Conservation (phyloP, 371 early-diverging fungal species). For the Lichtheimia ornata region DNA sequence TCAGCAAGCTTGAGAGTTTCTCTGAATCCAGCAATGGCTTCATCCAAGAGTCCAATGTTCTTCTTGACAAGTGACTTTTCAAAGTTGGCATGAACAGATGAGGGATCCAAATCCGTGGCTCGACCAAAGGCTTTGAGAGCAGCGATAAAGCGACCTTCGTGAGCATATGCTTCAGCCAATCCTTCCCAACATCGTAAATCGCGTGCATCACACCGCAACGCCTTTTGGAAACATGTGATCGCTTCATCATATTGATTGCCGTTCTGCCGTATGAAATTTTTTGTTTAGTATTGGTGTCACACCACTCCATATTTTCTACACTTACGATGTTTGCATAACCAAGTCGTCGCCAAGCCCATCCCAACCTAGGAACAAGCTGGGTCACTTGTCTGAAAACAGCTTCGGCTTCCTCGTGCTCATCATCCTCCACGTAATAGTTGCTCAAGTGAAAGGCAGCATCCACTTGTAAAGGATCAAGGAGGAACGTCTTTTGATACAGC, state of each 20-base stretch:
- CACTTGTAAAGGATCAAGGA: slow-evolving; percentile 66
- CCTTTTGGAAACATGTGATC: slow-evolving; percentile 80
- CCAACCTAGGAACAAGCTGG: slow-evolving; percentile 44
- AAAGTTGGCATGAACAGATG: slow-evolving; percentile 47
- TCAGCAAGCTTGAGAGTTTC: slow-evolving; percentile 44
- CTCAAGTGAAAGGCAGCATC: slow-evolving; percentile 72
- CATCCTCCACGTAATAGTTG: slow-evolving; percentile 57
- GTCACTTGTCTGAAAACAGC: slow-evolving; percentile 53
- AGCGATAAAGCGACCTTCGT: slow-evolving; percentile 84
- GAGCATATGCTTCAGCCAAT: slow-evolving; percentile 83
- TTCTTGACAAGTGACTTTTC: slow-evolving; percentile 64
- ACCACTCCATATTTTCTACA: background rate
- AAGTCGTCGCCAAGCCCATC: slow-evolving; percentile 82
- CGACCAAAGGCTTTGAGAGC: slow-evolving; percentile 79
- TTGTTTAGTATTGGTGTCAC: background rate
- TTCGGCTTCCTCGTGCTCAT: slow-evolving; percentile 57
- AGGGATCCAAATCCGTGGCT: slow-evolving; percentile 68
- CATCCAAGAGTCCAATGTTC: slow-evolving; percentile 65
- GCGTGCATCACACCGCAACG: slow-evolving; percentile 70
- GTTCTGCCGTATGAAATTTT: slow-evolving; percentile 21
- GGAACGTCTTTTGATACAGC: slow-evolving; percentile 79
- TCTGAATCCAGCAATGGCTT: slow-evolving; percentile 63
- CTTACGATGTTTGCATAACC: slow-evolving; percentile 75
- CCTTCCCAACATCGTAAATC: slow-evolving; percentile 82
- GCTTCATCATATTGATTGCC: slow-evolving; percentile 60